These are phyloP conservation scores for Hamamelis virginiana DNA, from an alignment of 164 flowering plant species.

Conservation along the genomic window DNA sequence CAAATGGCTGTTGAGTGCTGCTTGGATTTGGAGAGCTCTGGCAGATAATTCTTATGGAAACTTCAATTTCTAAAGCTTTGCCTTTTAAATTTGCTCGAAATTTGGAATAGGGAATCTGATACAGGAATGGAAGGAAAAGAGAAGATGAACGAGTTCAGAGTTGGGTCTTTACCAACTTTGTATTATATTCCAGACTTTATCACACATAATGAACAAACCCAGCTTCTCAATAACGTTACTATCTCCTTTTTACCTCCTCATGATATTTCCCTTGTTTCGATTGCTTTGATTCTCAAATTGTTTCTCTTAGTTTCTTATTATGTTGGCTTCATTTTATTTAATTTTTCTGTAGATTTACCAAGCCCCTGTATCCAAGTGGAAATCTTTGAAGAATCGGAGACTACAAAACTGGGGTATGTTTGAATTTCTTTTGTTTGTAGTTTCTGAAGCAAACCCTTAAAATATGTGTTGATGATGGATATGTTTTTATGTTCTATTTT, in stretches of 20 bases:
- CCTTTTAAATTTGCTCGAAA: too few relatives aligned
- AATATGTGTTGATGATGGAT: neutral
- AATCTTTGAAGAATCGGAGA: slow-evolving; percentile 73
- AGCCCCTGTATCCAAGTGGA: slow-evolving; percentile 72
- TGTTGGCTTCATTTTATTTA: neutral
- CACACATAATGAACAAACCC: slow-evolving; percentile 42
- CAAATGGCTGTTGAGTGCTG: too few relatives aligned
- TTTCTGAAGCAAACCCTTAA: neutral
- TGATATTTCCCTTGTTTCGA: neutral
- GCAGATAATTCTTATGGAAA: too few relatives aligned
- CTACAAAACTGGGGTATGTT: slow-evolving; percentile 81
- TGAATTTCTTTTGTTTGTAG: neutral
- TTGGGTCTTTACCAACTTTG: slow-evolving; percentile 61
- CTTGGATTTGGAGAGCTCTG: too few relatives aligned
- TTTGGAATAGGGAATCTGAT: too few relatives aligned
- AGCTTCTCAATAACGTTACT: slow-evolving; percentile 48
- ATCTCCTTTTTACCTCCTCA: neutral
- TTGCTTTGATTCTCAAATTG: neutral
- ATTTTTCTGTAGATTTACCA: slow-evolving; percentile 47
- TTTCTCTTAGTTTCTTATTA: neutral
- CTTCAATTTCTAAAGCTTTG: too few relatives aligned
- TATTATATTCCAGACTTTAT: slow-evolving; percentile 65
- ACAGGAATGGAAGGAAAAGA: slow-evolving; percentile 22
- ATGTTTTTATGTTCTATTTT: slow-evolving; percentile 2
- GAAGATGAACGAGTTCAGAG: slow-evolving; percentile 22